Conservation (phyloP, 2,329 filamentous ascomycete genomes). For the Microascus cirrosus region DNA sequence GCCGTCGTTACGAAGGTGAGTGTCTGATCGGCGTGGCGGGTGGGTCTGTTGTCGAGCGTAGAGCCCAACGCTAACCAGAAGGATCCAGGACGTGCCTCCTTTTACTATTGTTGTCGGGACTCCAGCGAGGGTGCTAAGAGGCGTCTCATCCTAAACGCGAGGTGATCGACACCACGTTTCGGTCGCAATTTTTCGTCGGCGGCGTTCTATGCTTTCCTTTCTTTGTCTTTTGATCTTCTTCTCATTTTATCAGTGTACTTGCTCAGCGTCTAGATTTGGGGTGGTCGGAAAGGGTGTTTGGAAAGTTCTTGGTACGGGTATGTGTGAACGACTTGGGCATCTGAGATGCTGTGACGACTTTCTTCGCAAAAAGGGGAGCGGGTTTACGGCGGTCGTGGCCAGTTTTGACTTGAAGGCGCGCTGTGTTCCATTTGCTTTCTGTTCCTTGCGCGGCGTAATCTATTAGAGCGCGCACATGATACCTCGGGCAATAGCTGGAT, state of each 20-base stretch:
- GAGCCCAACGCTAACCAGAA: not conserved
- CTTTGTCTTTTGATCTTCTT: not conserved
- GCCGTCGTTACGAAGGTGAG: conserved; percentile 71
- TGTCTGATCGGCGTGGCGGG: conserved; percentile 2
- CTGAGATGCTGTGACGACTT: not conserved
- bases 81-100: conserved; percentile 46
- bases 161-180: too few relatives aligned
- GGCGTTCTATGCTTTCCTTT: not conserved
- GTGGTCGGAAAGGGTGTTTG: not conserved
- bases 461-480: not conserved
- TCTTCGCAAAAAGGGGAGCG: not conserved
- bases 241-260: not conserved
- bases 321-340: not conserved
- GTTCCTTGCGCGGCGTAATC: not conserved
- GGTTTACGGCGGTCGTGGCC: not conserved
- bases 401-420: not conserved
- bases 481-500: not conserved
- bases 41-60: not conserved
- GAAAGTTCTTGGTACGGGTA: not conserved
- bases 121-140: conserved; percentile 47
- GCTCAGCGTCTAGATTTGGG: not conserved
- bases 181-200: not conserved
- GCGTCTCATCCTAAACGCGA: conserved; percentile 8
- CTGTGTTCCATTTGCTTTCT: not conserved
- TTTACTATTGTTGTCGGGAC: conserved; percentile 63